Percentiles rank a stretch among this genome's conserved stretches.
Evolutionary conservation across 2,329 filamentous ascomycete genomes (phyloP).

Genomic region (Calcarisporium arbuscula): DNA sequence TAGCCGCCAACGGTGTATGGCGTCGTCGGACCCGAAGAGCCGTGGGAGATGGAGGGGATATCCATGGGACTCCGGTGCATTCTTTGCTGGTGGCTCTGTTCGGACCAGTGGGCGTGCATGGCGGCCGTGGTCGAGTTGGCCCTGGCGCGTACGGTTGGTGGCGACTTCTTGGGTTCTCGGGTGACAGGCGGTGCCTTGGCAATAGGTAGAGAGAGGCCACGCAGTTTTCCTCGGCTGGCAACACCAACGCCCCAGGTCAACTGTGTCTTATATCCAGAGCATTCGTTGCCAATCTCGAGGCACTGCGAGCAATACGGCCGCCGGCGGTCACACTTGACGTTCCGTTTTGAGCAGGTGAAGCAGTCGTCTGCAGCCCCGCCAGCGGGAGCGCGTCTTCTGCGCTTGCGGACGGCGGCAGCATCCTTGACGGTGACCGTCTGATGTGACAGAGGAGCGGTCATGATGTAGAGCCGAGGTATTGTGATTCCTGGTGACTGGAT

Average conservation of each 20-base stretch:
- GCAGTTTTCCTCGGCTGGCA: constrained; percentile 88
- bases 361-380: constrained; percentile 91
- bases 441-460: constrained; percentile 44
- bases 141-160: constrained; percentile 34
- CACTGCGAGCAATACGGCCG: constrained; percentile 94
- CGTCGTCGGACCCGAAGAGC: constrained; percentile 39
- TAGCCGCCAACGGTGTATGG: constrained; percentile 29
- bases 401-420: constrained; percentile 53
- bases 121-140: constrained; percentile 36
- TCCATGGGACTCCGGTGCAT: constrained; percentile 27
- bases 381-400: constrained; percentile 80
- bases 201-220: constrained; percentile 73
- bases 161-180: constrained; percentile 41
- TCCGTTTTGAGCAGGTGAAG: constrained; percentile 83
- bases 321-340: constrained; percentile 80
- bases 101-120: constrained; percentile 20
- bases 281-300: constrained; percentile 84
- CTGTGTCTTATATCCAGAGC: constrained; percentile 93
- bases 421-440: constrained; percentile 42
- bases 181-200: constrained; percentile 54
- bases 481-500: too few species aligned
- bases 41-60: constrained; percentile 24
- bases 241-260: constrained; percentile 96
- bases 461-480: too few species aligned
- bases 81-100: constrained; percentile 26